Conservation (phyloP, 1,284 basidiomycete species). For the Moesziomyces sp. region DNA sequence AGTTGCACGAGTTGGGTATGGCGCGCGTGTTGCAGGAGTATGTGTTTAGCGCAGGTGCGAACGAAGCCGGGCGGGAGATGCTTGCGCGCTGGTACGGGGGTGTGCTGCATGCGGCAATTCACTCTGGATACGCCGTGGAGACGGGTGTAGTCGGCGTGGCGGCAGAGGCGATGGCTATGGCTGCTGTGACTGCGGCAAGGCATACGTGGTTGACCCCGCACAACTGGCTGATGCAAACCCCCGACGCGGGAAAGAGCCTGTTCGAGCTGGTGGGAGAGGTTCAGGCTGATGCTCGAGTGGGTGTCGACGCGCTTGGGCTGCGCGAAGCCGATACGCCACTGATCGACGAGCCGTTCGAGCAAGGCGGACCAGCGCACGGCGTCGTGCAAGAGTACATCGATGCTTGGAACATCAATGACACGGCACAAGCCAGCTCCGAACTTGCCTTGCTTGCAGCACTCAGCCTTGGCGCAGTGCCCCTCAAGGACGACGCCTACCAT, state of each 20-base stretch:
- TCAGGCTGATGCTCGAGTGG: constrained; percentile 16
- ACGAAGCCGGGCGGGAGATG: constrained; percentile 12
- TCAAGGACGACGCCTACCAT: constrained; percentile 6
- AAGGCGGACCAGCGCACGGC: not conserved
- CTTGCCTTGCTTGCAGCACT: constrained; percentile 26
- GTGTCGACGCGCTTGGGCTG: constrained; percentile 2
- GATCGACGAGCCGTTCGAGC: constrained; percentile 21
- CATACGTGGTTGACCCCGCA: constrained; percentile 27
- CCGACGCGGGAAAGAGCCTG: not conserved
- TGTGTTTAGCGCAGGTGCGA: constrained; percentile 37
- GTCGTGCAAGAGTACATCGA: constrained; percentile 34
- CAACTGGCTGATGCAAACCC: constrained; percentile 10
- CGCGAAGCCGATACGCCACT: constrained; percentile 5
- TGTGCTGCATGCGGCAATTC: constrained; percentile 66
- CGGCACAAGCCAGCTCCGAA: constrained; percentile 13
- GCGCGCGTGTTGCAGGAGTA: constrained; percentile 21
- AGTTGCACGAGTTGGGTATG: constrained; percentile 9
- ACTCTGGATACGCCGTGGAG: constrained; percentile 66
- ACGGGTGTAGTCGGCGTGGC: constrained; percentile 52
- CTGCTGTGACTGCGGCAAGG: constrained; percentile 8
- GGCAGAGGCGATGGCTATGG: constrained; percentile 62
- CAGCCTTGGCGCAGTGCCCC: constrained; percentile 28
- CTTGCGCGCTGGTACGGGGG: constrained; percentile 58
- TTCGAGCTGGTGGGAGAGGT: constrained; percentile 22
- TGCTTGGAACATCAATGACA: constrained; percentile 10